A percentile compares a stretch with the other conserved stretches of the same genome.
Evolutionary conservation across 345 rosid species (phyloP).

Genomic region (Aquilaria sinensis): DNA sequence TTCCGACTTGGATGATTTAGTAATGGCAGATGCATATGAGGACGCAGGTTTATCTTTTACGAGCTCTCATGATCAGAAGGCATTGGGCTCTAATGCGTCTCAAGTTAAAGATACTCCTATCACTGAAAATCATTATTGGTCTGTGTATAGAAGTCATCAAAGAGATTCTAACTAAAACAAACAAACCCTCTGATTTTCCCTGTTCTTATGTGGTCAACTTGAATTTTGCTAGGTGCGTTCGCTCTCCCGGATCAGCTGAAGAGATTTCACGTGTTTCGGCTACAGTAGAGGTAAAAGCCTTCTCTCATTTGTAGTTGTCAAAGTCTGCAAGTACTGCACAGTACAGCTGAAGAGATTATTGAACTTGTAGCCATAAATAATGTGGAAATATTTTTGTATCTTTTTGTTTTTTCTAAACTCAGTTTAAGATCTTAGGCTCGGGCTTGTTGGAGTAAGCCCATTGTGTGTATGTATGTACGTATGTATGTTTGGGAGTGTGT

Average conservation of each 20-base stretch:
- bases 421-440: too few species aligned
- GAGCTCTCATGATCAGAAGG: slow-evolving; percentile 15
- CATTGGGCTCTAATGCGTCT: slow-evolving; percentile 28
- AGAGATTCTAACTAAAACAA: slow-evolving; percentile 9
- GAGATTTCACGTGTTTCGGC: slow-evolving; percentile 17
- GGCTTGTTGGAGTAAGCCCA: too few species aligned
- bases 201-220: slow-evolving; percentile 11
- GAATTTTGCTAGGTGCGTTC: slow-evolving; percentile 9
- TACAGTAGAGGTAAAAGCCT: slow-evolving; percentile 28
- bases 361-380: too few species aligned
- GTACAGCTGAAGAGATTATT: too few species aligned
- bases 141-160: slow-evolving; percentile 15
- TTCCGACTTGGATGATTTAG: slow-evolving; percentile 35
- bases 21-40: slow-evolving; percentile 42
- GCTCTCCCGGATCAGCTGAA: slow-evolving; percentile 16
- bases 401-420: too few species aligned
- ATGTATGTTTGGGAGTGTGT: too few species aligned
- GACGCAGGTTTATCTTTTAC: slow-evolving; percentile 42
- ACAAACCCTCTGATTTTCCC: slow-evolving; percentile 11
- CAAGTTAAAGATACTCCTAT: slow-evolving; percentile 43
- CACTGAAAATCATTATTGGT: slow-evolving; percentile 12
- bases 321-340: too few species aligned
- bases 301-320: not conserved
- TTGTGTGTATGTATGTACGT: too few species aligned
- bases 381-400: too few species aligned